Conservation (phyloP, 1,284 basidiomycete species). For the Fistulina hepatica region DNA sequence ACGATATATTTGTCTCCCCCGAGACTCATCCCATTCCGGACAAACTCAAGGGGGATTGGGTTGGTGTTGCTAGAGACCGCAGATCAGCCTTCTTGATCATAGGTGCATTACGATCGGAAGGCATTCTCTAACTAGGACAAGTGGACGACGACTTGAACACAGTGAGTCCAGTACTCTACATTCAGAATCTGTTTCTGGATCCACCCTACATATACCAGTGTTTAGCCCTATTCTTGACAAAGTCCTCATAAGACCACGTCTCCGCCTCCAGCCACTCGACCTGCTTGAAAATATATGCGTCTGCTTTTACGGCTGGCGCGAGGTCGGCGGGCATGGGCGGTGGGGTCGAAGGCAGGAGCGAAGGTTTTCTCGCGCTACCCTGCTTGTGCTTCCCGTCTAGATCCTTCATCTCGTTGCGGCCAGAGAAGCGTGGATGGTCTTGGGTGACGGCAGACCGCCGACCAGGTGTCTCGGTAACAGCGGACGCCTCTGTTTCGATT, state of each 20-base stretch:
- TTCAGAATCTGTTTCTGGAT: no score
- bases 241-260: slow-evolving; percentile 71
- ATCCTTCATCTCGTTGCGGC: no score
- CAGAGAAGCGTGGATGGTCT: slow-evolving; percentile 7
- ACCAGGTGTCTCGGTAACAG: slow-evolving; percentile 6
- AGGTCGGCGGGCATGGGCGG: slow-evolving; percentile 33
- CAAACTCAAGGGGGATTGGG: slow-evolving; percentile 49
- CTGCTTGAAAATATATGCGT: slow-evolving; percentile 64
- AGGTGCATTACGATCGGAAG: slow-evolving; percentile 59
- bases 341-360: slow-evolving; percentile 31
- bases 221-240: slow-evolving; percentile 56
- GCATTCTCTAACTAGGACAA: slow-evolving; percentile 56
- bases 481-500: slow-evolving; percentile 17
- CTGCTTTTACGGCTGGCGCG: slow-evolving; percentile 30
- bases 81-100: slow-evolving; percentile 68
- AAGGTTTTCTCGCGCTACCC: no score
- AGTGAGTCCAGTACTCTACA: no score
- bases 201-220: slow-evolving; percentile 52
- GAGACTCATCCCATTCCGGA: slow-evolving; percentile 8
- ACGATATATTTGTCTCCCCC: slow-evolving; percentile 27
- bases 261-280: slow-evolving; percentile 37
- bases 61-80: slow-evolving; percentile 62
- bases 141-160: no score
- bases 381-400: no score
- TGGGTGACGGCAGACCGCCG: neutral